Conservation (phyloP, 768 basidiomycete species). For the Naganishia vaughanmartiniae region DNA sequence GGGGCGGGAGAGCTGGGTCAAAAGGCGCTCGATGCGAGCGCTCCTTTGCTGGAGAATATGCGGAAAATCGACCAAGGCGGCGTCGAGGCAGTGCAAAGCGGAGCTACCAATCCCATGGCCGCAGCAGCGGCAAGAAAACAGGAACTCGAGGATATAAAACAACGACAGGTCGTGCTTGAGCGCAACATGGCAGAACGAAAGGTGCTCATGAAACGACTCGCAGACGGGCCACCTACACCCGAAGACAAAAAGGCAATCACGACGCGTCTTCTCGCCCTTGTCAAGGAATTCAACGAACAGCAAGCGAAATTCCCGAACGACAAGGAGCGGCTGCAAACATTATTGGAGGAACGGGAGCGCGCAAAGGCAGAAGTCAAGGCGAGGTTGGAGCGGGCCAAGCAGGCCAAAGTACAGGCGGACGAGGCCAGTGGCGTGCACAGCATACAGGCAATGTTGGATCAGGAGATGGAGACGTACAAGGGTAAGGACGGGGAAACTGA, state of each 20-base stretch:
- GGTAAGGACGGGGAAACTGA: conserved; percentile 55
- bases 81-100: conserved; percentile 36
- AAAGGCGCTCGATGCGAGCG: conserved; percentile 76
- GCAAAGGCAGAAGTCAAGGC: conserved; percentile 40
- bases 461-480: conserved; percentile 67
- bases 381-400: conserved; percentile 45
- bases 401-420: conserved; percentile 41
- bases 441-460: conserved; percentile 64
- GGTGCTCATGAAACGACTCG: conserved; percentile 69
- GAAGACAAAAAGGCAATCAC: conserved; percentile 54
- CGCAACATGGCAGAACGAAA: conserved; percentile 87
- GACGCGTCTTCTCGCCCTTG: conserved; percentile 11
- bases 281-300: conserved; percentile 10
- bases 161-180: conserved; percentile 58
- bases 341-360: conserved; percentile 29
- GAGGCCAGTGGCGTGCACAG: conserved; percentile 20
- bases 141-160: conserved; percentile 40
- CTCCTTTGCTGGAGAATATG: conserved; percentile 69
- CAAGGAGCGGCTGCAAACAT: conserved; percentile 24
- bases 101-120: conserved; percentile 46
- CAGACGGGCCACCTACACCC: conserved; percentile 61
- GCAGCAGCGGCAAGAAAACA: conserved; percentile 52
- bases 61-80: conserved; percentile 40
- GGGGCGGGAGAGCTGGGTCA: conserved; percentile 79
- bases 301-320: conserved; percentile 21